Percentiles rank a stretch among this genome's conserved stretches.
phyloP scores from a whole-genome alignment of 1,139 yeast genomes.

The Protomyces lactucae-debilis region DNA sequence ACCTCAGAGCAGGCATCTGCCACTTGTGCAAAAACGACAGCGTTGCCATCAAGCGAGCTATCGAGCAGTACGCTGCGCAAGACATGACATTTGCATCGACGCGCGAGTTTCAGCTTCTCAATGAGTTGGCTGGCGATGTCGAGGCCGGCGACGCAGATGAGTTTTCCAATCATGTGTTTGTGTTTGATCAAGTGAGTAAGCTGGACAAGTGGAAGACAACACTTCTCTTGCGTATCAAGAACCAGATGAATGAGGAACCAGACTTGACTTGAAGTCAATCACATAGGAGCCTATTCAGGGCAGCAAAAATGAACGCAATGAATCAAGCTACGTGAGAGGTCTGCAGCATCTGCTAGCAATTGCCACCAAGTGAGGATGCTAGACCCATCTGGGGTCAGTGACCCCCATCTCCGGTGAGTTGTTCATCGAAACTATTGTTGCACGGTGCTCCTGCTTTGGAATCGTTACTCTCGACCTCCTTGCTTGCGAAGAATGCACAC shows the following conservation, averaged over 20 bases:
- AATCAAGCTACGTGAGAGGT: too few relatives aligned
- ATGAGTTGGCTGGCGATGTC: constrained; percentile 64
- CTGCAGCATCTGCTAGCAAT: too few relatives aligned
- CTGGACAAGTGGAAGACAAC: constrained; percentile 92
- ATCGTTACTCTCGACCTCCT: too few relatives aligned
- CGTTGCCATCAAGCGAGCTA: constrained; percentile 75
- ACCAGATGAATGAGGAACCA: constrained; percentile 68
- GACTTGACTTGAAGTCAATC: constrained; percentile 38
- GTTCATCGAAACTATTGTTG: too few relatives aligned
- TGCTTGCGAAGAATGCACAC: too few relatives aligned
- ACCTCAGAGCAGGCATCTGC: constrained; percentile 75
- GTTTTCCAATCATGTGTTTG: constrained; percentile 69
- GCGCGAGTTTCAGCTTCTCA: constrained; percentile 54
- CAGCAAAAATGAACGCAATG: too few relatives aligned
- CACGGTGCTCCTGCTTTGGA: too few relatives aligned
- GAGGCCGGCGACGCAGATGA: constrained; percentile 74
- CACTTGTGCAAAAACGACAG: constrained; percentile 65
- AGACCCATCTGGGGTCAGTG: too few relatives aligned
- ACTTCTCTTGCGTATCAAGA: constrained; percentile 74
- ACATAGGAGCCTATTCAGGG: background rate
- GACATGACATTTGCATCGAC: constrained; percentile 77
- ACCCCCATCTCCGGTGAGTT: too few relatives aligned
- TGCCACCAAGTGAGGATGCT: too few relatives aligned
- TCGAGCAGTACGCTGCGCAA: constrained; percentile 59
- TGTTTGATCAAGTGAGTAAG: constrained; percentile 81